Evolutionary conservation across 306 rosid species (phyloP).

Genomic region (Medicago arabica): DNA sequence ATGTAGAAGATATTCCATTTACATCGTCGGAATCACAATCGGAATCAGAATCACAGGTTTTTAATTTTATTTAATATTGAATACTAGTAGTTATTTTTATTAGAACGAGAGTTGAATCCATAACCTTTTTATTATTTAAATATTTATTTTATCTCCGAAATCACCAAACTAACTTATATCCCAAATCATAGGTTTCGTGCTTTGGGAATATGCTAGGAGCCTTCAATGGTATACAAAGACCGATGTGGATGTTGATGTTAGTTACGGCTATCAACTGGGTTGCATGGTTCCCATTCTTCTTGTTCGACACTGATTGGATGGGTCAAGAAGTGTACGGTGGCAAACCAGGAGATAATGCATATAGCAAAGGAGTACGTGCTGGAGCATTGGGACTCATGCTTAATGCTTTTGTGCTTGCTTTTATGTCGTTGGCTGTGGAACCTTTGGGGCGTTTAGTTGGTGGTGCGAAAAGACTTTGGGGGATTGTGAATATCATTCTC

Average conservation of each 20-base stretch:
- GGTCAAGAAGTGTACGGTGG: slow-evolving; percentile 86
- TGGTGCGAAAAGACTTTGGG: slow-evolving; percentile 75
- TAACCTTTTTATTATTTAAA: no score
- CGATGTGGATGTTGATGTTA: slow-evolving; percentile 67
- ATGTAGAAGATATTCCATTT: slow-evolving; percentile 44
- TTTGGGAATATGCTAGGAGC: slow-evolving; percentile 47
- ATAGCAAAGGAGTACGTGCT: slow-evolving; percentile 55
- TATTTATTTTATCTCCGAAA: no score
- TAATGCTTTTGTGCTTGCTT: slow-evolving; percentile 65
- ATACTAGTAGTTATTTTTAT: no score
- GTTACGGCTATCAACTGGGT: slow-evolving; percentile 80
- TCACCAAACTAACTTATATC: not conserved
- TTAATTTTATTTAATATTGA: no score
- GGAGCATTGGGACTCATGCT: slow-evolving; percentile 71
- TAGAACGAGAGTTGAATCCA: no score
- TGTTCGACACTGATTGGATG: slow-evolving; percentile 90
- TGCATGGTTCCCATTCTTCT: slow-evolving; percentile 77
- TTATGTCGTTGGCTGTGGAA: slow-evolving; percentile 58
- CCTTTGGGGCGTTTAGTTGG: slow-evolving; percentile 55
- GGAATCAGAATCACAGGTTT: not conserved
- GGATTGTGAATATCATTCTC: slow-evolving; percentile 61
- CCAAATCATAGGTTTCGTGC: not conserved
- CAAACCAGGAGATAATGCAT: slow-evolving; percentile 27
- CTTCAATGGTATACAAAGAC: slow-evolving; percentile 45
- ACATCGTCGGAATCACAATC: not conserved